These are phyloP conservation scores for Basidioascus undulatus DNA, from an alignment of 768 basidiomycete species.

Conservation along the genomic window DNA sequence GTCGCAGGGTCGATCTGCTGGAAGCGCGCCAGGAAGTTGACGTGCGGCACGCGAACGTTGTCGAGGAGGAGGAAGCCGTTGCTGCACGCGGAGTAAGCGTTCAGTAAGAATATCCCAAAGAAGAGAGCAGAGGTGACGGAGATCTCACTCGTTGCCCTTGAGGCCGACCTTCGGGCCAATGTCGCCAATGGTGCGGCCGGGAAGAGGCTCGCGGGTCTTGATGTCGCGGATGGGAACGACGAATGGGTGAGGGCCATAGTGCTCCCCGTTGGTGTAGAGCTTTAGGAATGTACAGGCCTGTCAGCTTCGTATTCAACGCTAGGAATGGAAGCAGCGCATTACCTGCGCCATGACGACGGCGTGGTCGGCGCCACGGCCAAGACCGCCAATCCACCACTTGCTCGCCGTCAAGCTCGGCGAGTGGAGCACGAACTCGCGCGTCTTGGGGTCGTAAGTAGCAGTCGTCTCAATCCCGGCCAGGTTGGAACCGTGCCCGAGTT, in stretches of 20 bases:
- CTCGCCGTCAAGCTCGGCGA: slow-evolving; percentile 1
- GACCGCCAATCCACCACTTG: slow-evolving; percentile 7
- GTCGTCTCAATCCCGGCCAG: slow-evolving; percentile 3
- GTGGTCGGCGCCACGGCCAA: slow-evolving; percentile 6
- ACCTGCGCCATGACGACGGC: slow-evolving; percentile 6
- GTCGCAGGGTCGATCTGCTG: slow-evolving; percentile 11
- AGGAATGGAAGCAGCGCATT: too few relatives aligned
- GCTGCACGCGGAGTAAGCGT: background rate
- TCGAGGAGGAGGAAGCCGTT: slow-evolving; percentile 9
- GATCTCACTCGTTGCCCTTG: background rate
- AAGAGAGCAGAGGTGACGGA: background rate
- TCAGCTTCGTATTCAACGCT: too few relatives aligned
- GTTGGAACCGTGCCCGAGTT: slow-evolving; percentile 5
- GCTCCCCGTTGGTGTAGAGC: slow-evolving; percentile 4
- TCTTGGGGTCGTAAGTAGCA: slow-evolving; percentile 1
- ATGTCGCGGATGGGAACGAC: slow-evolving; percentile 5
- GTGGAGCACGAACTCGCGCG: slow-evolving; percentile 1
- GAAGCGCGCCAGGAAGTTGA: slow-evolving; percentile 14
- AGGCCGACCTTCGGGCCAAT: slow-evolving; percentile 9
- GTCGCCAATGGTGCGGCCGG: slow-evolving; percentile 12
- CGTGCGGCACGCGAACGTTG: slow-evolving; percentile 14
- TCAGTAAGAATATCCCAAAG: background rate
- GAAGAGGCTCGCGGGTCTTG: slow-evolving; percentile 4
- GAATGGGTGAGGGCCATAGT: slow-evolving; percentile 6
- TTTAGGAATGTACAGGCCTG: too few relatives aligned